Conservation (phyloP, 1,139 yeast genomes). For the Candida sanyaensis region DNA sequence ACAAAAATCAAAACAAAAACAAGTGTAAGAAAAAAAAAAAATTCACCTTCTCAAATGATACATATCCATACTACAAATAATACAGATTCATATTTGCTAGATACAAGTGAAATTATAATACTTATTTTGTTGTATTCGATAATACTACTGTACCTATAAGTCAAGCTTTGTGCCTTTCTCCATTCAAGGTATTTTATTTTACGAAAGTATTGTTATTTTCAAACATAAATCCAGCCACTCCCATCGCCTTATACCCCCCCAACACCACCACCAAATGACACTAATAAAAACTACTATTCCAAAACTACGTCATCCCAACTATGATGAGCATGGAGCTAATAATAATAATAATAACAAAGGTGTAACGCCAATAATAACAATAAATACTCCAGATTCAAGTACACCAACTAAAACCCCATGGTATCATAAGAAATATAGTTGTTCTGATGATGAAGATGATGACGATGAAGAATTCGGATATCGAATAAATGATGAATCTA, state of each 20-base stretch:
- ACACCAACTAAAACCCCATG: conserved; percentile 9
- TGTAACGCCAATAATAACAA: background rate
- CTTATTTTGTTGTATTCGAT: too few relatives aligned
- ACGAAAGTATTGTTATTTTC: too few relatives aligned
- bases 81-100: too few relatives aligned
- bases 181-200: too few relatives aligned
- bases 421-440: conserved; percentile 6
- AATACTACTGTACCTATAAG: too few relatives aligned
- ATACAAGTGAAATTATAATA: too few relatives aligned
- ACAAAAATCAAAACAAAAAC: too few relatives aligned
- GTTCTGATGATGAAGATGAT: conserved; percentile 7
- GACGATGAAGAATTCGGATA: background rate
- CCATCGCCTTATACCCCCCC: too few relatives aligned
- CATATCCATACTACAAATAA: background rate
- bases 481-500: background rate
- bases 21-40: background rate
- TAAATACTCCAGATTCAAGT: background rate
- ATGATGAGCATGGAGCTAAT: background rate
- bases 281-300: conserved; percentile 5
- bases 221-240: too few relatives aligned
- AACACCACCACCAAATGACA: too few relatives aligned
- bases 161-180: too few relatives aligned
- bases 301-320: conserved; percentile 4
- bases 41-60: background rate
- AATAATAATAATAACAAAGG: background rate